Evolutionary conservation across 208 protist species (phyloP), one percentile per base, ranked within the genome.

Genomic region (Wallacemonas sp.): DNA sequence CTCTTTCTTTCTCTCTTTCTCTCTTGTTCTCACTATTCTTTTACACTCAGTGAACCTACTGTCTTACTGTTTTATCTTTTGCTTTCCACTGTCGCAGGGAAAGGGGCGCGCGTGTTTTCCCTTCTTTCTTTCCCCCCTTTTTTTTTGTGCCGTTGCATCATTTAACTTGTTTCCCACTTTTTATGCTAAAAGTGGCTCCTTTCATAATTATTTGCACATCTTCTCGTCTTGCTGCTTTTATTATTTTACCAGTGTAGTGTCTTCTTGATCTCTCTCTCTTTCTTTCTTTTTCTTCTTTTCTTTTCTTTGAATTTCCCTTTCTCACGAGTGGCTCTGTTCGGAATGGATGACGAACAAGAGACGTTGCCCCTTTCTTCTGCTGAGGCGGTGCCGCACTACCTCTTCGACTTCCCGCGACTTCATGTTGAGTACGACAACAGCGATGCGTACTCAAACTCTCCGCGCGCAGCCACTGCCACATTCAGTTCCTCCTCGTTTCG

Each of bases 211-310:
- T 34, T 31, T 33, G 5, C 49, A 56, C 27, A 24, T 56, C 49
- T 26, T 36, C 39, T 8, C 22, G 14, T 28, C 14, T 36, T 70
- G 49, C 31, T n/a, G 3, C 19, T 19, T 45, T 54, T 62, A 19
- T 17, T 26, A n/a, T n/a, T 26, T 42, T 17, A 56, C 17, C 27
- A n/a, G 49, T 31, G 19, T 33, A 33, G 27, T 56, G 17, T 26
- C 34, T 56, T 56, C 26, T 56, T 36, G 11, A 17, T 12, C 34
- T 34, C 62, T 55, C 8, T 53, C 28, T 19, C 58, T 34, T 67
- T 55, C 8, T 53, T 38, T 19, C 58, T 22, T 12, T n/a, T 45
- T 56, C 22, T 75, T 53, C 11, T 64, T 45, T 54, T 62, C 17
- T 49, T 67, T 31, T 60, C 1, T 46, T 1, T 68, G 49, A 39